These are phyloP conservation scores for Daldinia concentrica DNA, from an alignment of 495 filamentous ascomycete species.

Conservation along the genomic window DNA sequence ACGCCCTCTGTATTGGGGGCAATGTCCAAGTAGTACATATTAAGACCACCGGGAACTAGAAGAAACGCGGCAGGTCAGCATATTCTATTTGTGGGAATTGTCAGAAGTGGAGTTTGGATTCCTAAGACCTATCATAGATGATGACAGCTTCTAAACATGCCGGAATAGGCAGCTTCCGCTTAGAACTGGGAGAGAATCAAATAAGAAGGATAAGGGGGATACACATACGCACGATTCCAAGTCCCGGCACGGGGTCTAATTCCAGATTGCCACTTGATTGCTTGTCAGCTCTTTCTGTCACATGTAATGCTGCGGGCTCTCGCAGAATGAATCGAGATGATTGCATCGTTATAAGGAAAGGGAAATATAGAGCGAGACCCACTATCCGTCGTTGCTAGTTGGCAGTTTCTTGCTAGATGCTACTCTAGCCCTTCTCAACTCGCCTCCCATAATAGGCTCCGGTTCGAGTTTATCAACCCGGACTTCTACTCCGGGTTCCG, in stretches of 20 bases:
- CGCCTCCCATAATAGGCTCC: slow-evolving; percentile 35
- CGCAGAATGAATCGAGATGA: not conserved
- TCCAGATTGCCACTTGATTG: slow-evolving; percentile 24
- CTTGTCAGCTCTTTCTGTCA: slow-evolving; percentile 16
- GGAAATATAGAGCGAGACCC: slow-evolving; percentile 22
- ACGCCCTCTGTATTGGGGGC: slow-evolving; percentile 37
- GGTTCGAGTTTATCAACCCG: slow-evolving; percentile 36
- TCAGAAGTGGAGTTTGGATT: slow-evolving; percentile 14
- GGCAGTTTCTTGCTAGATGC: slow-evolving; percentile 39
- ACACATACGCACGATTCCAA: slow-evolving; percentile 37
- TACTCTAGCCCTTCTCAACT: slow-evolving; percentile 37
- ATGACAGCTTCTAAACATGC: not conserved
- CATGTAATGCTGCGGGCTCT: not conserved
- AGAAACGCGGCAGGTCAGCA: slow-evolving; percentile 28
- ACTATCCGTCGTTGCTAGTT: slow-evolving; percentile 43
- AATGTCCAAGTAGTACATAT: slow-evolving; percentile 45
- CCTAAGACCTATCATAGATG: not conserved
- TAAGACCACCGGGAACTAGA: slow-evolving; percentile 40
- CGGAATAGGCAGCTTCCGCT: slow-evolving; percentile 9
- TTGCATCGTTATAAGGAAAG: not conserved
- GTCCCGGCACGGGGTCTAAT: slow-evolving; percentile 33
- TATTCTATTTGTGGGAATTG: slow-evolving; percentile 16
- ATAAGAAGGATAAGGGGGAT: not conserved
- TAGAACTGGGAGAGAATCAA: not conserved
- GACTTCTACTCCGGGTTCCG: slow-evolving; percentile 36